These are phyloP conservation scores for Fraxinus sp. DNA, from an alignment of 305 asterid species.

Conservation along the genomic window DNA sequence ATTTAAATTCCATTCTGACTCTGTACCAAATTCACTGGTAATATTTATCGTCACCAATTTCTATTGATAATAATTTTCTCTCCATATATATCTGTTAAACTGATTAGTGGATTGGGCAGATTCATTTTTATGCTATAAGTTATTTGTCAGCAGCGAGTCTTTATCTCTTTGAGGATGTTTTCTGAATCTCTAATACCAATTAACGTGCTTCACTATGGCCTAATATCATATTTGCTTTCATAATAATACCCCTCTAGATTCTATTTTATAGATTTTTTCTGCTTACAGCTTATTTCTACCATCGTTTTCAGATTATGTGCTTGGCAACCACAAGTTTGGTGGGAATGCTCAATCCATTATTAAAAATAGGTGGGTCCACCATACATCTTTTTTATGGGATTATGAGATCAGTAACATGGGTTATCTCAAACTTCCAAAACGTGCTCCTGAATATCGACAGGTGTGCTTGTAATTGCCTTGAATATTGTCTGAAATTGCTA, in stretches of 20 bases:
- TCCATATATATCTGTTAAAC: background rate
- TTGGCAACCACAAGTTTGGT: slow-evolving; percentile 83
- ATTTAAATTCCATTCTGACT: background rate
- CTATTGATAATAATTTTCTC: background rate
- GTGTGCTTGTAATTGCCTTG: slow-evolving; percentile 32
- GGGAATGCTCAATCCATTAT: slow-evolving; percentile 98
- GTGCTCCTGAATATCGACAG: slow-evolving; percentile 85
- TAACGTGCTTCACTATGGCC: background rate
- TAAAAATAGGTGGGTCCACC: slow-evolving; percentile 85
- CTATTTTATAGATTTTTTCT: background rate
- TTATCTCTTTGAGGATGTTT: background rate
- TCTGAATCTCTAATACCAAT: background rate
- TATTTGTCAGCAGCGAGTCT: background rate
- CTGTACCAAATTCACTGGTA: background rate
- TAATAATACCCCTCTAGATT: background rate
- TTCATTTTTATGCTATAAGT: background rate
- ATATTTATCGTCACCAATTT: background rate
- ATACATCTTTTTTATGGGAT: slow-evolving; percentile 93
- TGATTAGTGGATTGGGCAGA: background rate
- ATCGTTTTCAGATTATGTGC: slow-evolving; percentile 62
- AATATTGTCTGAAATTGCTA: background rate
- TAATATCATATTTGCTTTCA: background rate
- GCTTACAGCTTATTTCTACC: background rate
- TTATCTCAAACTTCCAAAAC: slow-evolving; percentile 76
- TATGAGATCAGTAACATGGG: slow-evolving; percentile 66